Base-by-base conservation (phyloP, 2,329 filamentous ascomycete species). In the Fonsecaea pedrosoi region DNA sequence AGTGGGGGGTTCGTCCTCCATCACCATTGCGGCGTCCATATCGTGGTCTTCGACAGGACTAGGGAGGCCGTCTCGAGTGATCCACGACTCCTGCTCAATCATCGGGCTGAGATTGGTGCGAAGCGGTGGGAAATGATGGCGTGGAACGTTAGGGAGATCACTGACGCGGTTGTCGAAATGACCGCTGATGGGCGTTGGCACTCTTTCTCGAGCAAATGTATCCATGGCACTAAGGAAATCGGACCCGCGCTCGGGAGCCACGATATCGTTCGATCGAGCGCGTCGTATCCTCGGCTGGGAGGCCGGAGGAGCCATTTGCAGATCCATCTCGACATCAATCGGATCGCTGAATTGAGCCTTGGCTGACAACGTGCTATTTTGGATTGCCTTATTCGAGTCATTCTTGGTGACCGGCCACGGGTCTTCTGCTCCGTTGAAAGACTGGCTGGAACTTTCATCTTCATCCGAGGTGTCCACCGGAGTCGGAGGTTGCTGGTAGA, bases 71-170 rank as follows among this genome's bases (percentile, higher is more conserved):
- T 69, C 67, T 63, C 66, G 61, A 32, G 57, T 66, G 45, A 70
- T 70, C 70, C 70, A 73, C 21, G 70, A 67, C 53, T 73, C 71
- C 32, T 72, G 70, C 32, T 73, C 71, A 15, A 73, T 60, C 71
- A 73, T 73, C 10, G 71, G 71, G 62, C 69, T 71, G 32, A 73
- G 67, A 37, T 66, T 66, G 15, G 70, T 73, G 18, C 68, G 67
- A 18, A 71, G 30, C 7, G 70, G 69, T 8, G 71, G 63, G 40
- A 72, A 72, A 9, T 67, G 62, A 56, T 71, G 70, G 9, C 68
- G 70, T 1, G 70, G 68, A 7, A 63, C 66, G 53, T 32, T 64
- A 7, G 70, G 65, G 42, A 71, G 48, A 32, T 70, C 66, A 15
- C 50, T 60, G 38, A 69, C 32, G 9, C 69, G 69, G 32, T 65